Evolutionary conservation across 164 flowering plant species (phyloP).

Genomic region (Protea cynaroides): DNA sequence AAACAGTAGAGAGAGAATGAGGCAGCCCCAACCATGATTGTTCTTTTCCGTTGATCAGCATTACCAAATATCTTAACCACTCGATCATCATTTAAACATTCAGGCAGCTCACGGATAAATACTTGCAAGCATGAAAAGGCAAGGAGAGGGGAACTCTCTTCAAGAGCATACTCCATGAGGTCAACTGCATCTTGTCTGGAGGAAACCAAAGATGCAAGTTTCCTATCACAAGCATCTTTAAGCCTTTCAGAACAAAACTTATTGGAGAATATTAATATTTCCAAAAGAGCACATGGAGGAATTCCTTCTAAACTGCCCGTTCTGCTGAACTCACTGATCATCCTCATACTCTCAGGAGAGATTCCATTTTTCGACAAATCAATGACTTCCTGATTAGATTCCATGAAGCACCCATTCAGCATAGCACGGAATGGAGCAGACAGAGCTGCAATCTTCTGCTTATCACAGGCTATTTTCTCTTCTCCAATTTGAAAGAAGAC

Average conservation of each 20-base stretch:
- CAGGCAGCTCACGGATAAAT: constrained; percentile 74
- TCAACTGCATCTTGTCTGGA: constrained; percentile 75
- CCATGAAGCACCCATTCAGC: constrained; percentile 88
- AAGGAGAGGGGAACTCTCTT: constrained; percentile 64
- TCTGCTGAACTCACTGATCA: constrained; percentile 53
- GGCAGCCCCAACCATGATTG: constrained; percentile 69
- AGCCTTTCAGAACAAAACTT: constrained; percentile 88
- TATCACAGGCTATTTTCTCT: constrained; percentile 65
- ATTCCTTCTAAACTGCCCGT: constrained; percentile 52
- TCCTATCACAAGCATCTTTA: constrained; percentile 86
- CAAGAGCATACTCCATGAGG: constrained; percentile 76
- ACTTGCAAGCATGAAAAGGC: constrained; percentile 95
- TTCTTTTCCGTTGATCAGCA: constrained; percentile 42
- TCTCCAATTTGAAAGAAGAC: constrained; percentile 61
- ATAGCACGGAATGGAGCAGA: constrained; percentile 85
- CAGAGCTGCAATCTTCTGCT: constrained; percentile 67
- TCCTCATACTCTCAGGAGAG: constrained; percentile 62
- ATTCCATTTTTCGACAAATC: constrained; percentile 82
- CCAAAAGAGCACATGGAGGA: constrained; percentile 57
- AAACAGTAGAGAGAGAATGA: constrained; percentile 78
- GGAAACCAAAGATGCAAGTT: constrained; percentile 67
- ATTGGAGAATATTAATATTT: constrained; percentile 75
- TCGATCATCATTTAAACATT: constrained; percentile 56
- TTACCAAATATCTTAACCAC: constrained; percentile 55
- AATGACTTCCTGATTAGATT: constrained; percentile 62